Percentiles rank a stretch among this genome's conserved stretches.
These are phyloP conservation scores for Fusarium neocosmosporiellum DNA, from an alignment of 2,329 filamentous ascomycete genomes.

Conservation along the genomic window DNA sequence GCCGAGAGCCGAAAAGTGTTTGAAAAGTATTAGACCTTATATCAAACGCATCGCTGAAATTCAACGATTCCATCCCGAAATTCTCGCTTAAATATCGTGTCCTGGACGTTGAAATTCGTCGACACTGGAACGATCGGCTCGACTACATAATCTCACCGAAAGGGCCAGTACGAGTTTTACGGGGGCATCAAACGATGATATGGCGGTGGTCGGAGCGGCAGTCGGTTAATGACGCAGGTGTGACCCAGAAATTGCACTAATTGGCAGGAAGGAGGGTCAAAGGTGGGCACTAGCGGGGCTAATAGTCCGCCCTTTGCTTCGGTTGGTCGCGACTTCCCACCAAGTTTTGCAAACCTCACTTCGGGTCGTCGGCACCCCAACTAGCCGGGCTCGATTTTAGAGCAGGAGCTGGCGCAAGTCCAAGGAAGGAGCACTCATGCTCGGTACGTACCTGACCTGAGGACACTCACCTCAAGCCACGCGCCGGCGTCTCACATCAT, in stretches of 20 bases:
- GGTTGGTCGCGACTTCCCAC: slow-evolving; percentile 38
- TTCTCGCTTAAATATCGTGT: background rate
- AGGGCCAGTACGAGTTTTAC: background rate
- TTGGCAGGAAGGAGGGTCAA: background rate
- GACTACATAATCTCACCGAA: slow-evolving; percentile 1
- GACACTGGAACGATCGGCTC: background rate
- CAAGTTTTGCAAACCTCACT: slow-evolving; percentile 16
- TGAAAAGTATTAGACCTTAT: background rate
- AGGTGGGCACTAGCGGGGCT: background rate
- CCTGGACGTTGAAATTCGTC: background rate
- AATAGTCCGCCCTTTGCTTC: slow-evolving; percentile 26
- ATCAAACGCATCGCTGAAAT: background rate
- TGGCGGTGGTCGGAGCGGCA: slow-evolving; percentile 42
- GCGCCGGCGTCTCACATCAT: background rate
- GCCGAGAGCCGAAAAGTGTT: slow-evolving; percentile 25
- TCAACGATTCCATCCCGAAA: background rate
- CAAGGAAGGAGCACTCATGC: background rate
- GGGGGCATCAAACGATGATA: slow-evolving; percentile 36
- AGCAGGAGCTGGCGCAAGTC: background rate
- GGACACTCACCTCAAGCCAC: background rate
- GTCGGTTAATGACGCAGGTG: slow-evolving; percentile 41
- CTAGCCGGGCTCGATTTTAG: slow-evolving; percentile 5
- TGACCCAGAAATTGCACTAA: background rate
- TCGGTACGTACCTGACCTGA: slow-evolving; percentile 3
- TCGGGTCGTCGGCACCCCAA: slow-evolving; percentile 41